phyloP scores from a whole-genome alignment of 164 flowering plant species.

The Chimonanthus salicifolius region DNA sequence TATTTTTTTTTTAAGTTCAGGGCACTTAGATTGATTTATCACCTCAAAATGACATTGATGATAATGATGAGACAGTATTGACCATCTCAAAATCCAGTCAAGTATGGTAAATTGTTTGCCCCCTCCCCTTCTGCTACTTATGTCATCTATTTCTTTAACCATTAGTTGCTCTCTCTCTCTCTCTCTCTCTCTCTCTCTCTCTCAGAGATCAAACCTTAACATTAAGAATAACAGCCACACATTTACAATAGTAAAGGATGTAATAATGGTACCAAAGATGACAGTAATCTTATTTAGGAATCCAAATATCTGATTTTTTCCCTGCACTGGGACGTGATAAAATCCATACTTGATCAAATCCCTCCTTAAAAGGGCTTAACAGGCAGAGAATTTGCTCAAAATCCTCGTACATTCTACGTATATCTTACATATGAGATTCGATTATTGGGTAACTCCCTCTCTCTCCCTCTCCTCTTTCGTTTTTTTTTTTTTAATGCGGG shows the following conservation, averaged over 20 bases:
- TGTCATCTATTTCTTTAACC: too few relatives aligned
- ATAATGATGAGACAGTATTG: too few relatives aligned
- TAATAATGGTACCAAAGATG: background rate
- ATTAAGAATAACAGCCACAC: background rate
- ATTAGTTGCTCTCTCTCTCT: conserved; percentile 7
- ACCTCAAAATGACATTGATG: too few relatives aligned
- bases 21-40: too few relatives aligned
- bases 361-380: background rate
- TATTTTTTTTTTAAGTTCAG: too few relatives aligned
- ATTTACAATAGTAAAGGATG: background rate
- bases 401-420: background rate
- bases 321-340: background rate
- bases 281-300: background rate
- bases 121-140: too few relatives aligned
- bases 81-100: too few relatives aligned
- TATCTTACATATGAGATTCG: background rate
- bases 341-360: background rate
- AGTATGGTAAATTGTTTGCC: too few relatives aligned
- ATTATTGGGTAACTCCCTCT: background rate
- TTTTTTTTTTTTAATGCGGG: background rate
- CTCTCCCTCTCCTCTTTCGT: background rate
- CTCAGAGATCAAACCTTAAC: background rate
- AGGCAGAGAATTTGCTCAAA: background rate
- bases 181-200: background rate
- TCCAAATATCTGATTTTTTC: background rate